These are phyloP conservation scores for Thermothelomyces thermophilus DNA, from an alignment of 2,329 filamentous ascomycete genomes.

Conservation along the genomic window DNA sequence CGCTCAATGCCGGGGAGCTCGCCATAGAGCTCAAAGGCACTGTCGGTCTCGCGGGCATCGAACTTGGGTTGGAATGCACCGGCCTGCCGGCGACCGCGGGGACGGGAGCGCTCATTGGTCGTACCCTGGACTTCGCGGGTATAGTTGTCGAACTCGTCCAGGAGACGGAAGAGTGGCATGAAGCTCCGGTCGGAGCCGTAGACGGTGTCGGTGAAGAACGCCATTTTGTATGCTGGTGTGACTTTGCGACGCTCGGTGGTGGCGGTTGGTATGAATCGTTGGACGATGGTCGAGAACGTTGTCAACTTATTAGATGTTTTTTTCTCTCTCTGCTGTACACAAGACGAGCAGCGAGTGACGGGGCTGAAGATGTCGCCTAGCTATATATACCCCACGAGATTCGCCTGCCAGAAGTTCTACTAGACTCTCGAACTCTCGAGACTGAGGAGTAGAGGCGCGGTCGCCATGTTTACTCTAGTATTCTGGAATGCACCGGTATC, in stretches of 20 bases:
- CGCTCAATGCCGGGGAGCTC: slow-evolving; percentile 72
- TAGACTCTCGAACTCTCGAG: slow-evolving; percentile 4
- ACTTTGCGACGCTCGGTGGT: slow-evolving; percentile 23
- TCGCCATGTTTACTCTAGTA: neutral
- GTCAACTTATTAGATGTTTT: too few species aligned
- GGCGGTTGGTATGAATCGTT: neutral
- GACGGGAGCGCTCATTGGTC: slow-evolving; percentile 16
- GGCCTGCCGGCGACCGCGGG: slow-evolving; percentile 27
- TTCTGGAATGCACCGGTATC: neutral
- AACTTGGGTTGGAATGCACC: slow-evolving; percentile 68
- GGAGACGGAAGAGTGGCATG: slow-evolving; percentile 55
- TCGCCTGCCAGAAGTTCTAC: slow-evolving; percentile 1
- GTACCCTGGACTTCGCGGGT: slow-evolving; percentile 32
- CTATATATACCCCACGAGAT: slow-evolving; percentile 1
- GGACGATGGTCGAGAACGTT: too few species aligned
- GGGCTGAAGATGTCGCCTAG: neutral
- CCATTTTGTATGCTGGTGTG: slow-evolving; percentile 43
- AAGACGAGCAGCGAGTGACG: neutral
- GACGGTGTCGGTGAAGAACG: slow-evolving; percentile 52
- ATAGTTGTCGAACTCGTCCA: slow-evolving; percentile 57
- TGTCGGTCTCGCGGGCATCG: slow-evolving; percentile 64
- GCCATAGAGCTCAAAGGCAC: slow-evolving; percentile 69
- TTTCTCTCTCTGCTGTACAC: too few species aligned
- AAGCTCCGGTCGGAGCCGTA: slow-evolving; percentile 43
- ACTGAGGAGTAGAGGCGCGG: too few species aligned